Evolutionary conservation across 192 early-diverging fungal species (phyloP).

Genomic region (Backusella australiensis): DNA sequence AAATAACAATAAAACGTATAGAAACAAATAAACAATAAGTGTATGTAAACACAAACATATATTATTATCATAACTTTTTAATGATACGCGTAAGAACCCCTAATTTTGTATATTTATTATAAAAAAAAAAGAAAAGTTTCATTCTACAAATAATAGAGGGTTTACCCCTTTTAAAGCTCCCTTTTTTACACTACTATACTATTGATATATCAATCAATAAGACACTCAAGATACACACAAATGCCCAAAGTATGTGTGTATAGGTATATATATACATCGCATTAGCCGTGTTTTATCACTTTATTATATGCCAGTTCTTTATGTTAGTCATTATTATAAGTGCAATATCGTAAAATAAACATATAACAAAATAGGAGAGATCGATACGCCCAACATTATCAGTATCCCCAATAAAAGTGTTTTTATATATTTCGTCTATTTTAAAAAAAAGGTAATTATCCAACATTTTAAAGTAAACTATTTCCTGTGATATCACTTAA

Average conservation of each 20-base stretch:
- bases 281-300: not conserved
- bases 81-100: not conserved
- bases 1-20: constrained; percentile 2
- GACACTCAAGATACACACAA: not conserved
- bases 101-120: not conserved
- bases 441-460: not conserved
- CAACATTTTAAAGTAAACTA: not conserved
- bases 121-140: not conserved
- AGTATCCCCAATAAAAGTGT: not conserved
- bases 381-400: not conserved
- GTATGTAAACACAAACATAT: not conserved
- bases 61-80: not conserved
- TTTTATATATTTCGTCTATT: not conserved
- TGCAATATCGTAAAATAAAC: not conserved
- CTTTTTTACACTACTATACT: not conserved
- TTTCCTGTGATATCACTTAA: not conserved
- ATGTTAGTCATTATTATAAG: not conserved
- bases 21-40: not conserved
- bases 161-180: not conserved
- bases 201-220: not conserved
- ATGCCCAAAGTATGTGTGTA: no score
- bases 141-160: not conserved
- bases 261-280: no score
- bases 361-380: not conserved
- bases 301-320: not conserved